Percentiles rank a stretch among this genome's conserved stretches.
These are phyloP conservation scores for Xylaria intraflava DNA, from an alignment of 495 filamentous ascomycete genomes.

Conservation along the genomic window DNA sequence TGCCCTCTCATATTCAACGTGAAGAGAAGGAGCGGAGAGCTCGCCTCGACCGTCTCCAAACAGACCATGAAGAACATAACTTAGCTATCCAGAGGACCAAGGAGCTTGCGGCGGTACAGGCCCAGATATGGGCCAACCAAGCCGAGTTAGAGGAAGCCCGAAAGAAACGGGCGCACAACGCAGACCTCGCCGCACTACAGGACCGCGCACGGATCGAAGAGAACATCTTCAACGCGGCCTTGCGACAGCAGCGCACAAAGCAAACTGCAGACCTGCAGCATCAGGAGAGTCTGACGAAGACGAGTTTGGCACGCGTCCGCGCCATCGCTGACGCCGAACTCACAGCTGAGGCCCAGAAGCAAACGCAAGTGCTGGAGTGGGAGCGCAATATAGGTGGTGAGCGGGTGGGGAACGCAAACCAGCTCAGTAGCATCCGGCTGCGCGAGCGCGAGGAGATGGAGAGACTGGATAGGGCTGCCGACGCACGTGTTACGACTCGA, in stretches of 20 bases:
- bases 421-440: constrained; percentile 35
- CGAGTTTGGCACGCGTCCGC: constrained; percentile 30
- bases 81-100: constrained; percentile 32
- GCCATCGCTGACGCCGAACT: constrained; percentile 36
- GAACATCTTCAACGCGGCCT: constrained; percentile 26
- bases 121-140: constrained; percentile 36
- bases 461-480: constrained; percentile 29
- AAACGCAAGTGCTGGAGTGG: constrained; percentile 30
- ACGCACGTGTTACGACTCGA: constrained; percentile 27
- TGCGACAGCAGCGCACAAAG: constrained; percentile 26
- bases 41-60: constrained; percentile 29
- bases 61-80: constrained; percentile 32
- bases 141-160: constrained; percentile 41
- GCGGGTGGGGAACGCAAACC: constrained; percentile 29
- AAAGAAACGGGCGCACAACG: constrained; percentile 20
- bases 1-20: constrained; percentile 36
- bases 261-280: constrained; percentile 28
- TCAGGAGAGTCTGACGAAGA: constrained; percentile 33
- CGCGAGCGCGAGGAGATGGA: constrained; percentile 39
- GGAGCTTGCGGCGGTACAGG: constrained; percentile 37
- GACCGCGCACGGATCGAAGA: constrained; percentile 32
- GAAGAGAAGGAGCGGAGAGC: constrained; percentile 40
- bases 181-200: constrained; percentile 21
- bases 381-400: constrained; percentile 30
- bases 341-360: constrained; percentile 30